Percentiles rank a stretch among this genome's conserved stretches.
phyloP scores from a whole-genome alignment of 441 rosid species.

The Pelargonium exstipulatum region DNA sequence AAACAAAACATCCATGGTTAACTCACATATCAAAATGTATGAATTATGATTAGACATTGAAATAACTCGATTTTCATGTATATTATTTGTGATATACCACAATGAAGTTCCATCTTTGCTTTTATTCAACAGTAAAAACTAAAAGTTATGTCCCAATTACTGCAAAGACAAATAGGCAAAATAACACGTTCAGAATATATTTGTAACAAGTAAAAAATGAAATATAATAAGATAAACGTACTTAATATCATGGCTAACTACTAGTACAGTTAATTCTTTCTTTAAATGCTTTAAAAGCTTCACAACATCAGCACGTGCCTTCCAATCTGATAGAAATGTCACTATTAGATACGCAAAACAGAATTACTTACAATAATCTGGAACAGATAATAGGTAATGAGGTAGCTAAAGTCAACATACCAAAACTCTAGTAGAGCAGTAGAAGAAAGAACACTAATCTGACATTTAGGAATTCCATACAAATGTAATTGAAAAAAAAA shows the following conservation, averaged over 20 bases:
- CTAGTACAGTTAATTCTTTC: conserved; percentile 72
- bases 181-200: not conserved
- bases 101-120: not conserved
- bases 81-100: not conserved
- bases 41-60: not conserved
- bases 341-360: conserved; percentile 5
- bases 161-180: not conserved
- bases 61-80: not conserved
- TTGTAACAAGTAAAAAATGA: not conserved
- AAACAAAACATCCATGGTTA: not conserved
- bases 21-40: not conserved
- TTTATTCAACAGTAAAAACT: not conserved
- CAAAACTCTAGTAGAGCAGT: not conserved
- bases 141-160: not conserved
- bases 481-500: not conserved
- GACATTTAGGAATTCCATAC: not conserved
- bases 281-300: conserved; percentile 82
- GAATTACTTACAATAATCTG: conserved; percentile 4
- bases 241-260: conserved; percentile 92
- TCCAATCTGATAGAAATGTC: conserved; percentile 59
- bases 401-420: conserved; percentile 7
- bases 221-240: conserved; percentile 26
- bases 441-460: conserved; percentile 2
- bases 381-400: conserved; percentile 2
- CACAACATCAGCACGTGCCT: conserved; percentile 79